Evolutionary conservation across 2,329 filamentous ascomycete species (phyloP).

Genomic region (Epichloe scottii): DNA sequence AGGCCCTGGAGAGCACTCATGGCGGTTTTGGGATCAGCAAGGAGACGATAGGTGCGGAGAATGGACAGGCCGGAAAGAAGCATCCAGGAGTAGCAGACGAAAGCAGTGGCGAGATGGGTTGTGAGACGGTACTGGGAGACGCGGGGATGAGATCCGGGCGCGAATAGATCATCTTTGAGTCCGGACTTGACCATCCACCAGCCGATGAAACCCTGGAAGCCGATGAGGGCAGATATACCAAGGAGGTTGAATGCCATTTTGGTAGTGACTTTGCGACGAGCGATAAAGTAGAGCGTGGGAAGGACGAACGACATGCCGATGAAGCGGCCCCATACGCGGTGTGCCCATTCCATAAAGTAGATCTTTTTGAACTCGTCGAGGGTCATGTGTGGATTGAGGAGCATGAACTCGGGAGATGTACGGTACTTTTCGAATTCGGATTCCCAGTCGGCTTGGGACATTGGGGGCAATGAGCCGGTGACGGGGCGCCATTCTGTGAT

Average conservation of each 20-base stretch:
- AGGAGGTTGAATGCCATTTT: constrained; percentile 66
- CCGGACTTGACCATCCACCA: constrained; percentile 99
- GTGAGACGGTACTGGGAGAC: constrained; percentile 92
- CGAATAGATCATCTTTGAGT: constrained; percentile 89
- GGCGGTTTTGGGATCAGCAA: constrained; percentile 53
- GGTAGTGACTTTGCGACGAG: constrained; percentile 61
- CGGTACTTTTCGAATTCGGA: constrained; percentile 88
- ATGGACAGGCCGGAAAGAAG: constrained; percentile 77
- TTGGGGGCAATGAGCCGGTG: constrained; percentile 78
- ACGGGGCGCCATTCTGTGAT: constrained; percentile 99
- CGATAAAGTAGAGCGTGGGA: constrained; percentile 80
- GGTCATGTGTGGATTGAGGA: constrained; percentile 87
- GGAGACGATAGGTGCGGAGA: constrained; percentile 61
- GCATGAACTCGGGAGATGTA: constrained; percentile 80
- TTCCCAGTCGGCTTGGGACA: constrained; percentile 72
- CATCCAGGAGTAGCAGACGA: constrained; percentile 91
- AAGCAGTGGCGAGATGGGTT: constrained; percentile 79
- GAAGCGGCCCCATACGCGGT: constrained; percentile 85
- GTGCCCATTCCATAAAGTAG: constrained; percentile 99
- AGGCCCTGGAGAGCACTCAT: constrained; percentile 49
- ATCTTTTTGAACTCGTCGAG: constrained; percentile 95
- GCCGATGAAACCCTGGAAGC: constrained; percentile 86
- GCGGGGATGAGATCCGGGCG: constrained; percentile 76
- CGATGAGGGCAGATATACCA: constrained; percentile 81
- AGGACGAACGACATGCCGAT: constrained; percentile 84